phyloP scores from a whole-genome alignment of 345 rosid species.

The Bruguiera gymnorhiza region DNA sequence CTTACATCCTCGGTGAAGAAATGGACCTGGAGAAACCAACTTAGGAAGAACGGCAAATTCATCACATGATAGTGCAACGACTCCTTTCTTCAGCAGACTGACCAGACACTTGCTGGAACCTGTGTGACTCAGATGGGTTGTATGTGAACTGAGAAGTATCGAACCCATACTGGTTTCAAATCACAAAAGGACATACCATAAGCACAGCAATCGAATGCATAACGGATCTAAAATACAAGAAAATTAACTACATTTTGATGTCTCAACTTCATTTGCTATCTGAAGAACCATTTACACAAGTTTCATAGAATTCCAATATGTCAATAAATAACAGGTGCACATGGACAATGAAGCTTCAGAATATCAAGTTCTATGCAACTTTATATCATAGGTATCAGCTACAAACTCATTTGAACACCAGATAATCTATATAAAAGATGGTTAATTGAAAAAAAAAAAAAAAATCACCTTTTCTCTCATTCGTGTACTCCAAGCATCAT shows the following conservation, averaged over 20 bases:
- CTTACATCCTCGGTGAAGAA: conserved; percentile 17
- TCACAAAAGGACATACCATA: neutral
- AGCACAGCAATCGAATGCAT: neutral
- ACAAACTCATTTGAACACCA: neutral
- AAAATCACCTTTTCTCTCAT: conserved; percentile 90
- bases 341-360: no score
- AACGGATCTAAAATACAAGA: no score
- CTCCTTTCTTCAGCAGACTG: conserved; percentile 76
- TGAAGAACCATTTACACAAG: no score
- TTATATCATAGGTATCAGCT: no score
- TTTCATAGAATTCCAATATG: no score
- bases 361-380: no score
- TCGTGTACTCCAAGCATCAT: conserved; percentile 97
- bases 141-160: conserved; percentile 91
- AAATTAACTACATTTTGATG: no score
- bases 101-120: conserved; percentile 60
- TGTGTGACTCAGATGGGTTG: conserved; percentile 81
- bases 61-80: conserved; percentile 85
- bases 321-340: no score
- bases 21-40: conserved; percentile 8
- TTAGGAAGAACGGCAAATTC: neutral
- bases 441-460: conserved; percentile 3
- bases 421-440: neutral
- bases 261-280: no score
- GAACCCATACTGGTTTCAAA: conserved; percentile 70